These are phyloP conservation scores for Verticillium klebahnii DNA, from an alignment of 2,329 filamentous ascomycete species.

Conservation along the genomic window DNA sequence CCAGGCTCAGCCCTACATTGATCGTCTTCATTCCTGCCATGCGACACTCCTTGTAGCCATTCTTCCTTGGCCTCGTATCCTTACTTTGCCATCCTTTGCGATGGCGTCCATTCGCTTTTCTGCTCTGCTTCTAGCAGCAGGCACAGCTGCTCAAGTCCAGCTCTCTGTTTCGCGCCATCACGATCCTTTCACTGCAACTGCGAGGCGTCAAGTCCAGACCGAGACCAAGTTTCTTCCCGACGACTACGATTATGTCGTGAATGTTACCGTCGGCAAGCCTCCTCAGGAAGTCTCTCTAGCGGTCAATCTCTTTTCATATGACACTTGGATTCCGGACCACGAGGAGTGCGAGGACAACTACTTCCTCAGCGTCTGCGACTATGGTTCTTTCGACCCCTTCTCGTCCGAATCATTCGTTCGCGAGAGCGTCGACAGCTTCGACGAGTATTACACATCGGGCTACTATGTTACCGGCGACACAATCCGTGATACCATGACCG, in stretches of 20 bases:
- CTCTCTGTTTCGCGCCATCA: not conserved
- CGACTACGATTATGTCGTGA: slow-evolving; percentile 4
- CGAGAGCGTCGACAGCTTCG: slow-evolving; percentile 38
- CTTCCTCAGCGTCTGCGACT: not conserved
- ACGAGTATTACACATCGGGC: slow-evolving; percentile 56
- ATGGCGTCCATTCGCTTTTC: slow-evolving; percentile 1
- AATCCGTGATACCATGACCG: slow-evolving; percentile 39
- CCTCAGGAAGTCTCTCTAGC: slow-evolving; percentile 6
- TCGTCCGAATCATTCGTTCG: slow-evolving; percentile 43
- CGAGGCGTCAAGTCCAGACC: not conserved
- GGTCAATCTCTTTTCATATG: not conserved
- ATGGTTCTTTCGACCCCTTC: slow-evolving; percentile 25
- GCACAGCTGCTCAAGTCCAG: not conserved
- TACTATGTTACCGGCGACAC: slow-evolving; percentile 51
- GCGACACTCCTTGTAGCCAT: not conserved
- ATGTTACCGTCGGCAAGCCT: slow-evolving; percentile 8
- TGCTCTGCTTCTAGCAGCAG: not conserved
- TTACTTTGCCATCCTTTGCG: not conserved
- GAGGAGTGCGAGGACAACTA: not conserved
- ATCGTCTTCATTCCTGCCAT: not conserved
- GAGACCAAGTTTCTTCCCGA: not conserved
- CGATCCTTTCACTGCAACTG: not conserved
- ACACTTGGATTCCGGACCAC: slow-evolving; percentile 2
- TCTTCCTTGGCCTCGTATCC: not conserved
- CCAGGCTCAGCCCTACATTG: not conserved